phyloP scores from a whole-genome alignment of 139 green algal genomes.

The Asterochloris erici region DNA sequence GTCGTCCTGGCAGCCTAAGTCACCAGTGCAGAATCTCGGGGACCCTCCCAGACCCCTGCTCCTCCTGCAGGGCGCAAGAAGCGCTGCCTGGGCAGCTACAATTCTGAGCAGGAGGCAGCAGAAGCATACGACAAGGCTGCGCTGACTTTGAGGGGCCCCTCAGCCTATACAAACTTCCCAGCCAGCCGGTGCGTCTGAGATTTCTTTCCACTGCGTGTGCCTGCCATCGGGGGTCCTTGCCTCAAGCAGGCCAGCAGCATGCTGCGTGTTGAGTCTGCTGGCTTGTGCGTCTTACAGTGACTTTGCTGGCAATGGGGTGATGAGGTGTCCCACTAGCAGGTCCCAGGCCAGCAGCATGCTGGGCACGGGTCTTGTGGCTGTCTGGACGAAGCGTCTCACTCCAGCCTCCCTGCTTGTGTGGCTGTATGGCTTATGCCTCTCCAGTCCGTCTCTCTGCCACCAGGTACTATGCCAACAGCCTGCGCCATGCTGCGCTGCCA shows the following conservation, averaged over 20 bases:
- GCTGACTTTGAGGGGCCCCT: background rate
- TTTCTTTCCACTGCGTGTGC: too few relatives aligned
- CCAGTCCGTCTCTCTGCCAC: too few relatives aligned
- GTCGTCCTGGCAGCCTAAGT: background rate
- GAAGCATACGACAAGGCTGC: conserved; percentile 19
- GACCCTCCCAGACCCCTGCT: too few relatives aligned
- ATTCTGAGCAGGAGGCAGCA: conserved; percentile 8
- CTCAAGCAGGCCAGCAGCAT: background rate
- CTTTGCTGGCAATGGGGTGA: background rate
- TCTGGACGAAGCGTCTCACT: too few relatives aligned
- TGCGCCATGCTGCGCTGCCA: too few relatives aligned
- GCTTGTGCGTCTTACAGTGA: too few relatives aligned
- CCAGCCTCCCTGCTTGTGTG: too few relatives aligned
- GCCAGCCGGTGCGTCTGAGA: conserved; percentile 8
- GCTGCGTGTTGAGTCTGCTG: too few relatives aligned
- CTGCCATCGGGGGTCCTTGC: background rate
- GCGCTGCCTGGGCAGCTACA: conserved; percentile 5
- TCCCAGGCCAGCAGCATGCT: background rate
- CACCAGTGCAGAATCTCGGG: too few relatives aligned
- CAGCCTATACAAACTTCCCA: conserved; percentile 17
- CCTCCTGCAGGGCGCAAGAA: conserved; percentile 3
- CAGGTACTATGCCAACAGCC: too few relatives aligned
- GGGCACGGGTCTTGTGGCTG: too few relatives aligned
- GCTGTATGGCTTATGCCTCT: too few relatives aligned
- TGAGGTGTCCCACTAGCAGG: background rate